phyloP scores from a whole-genome alignment of 1,284 basidiomycete genomes.

The Veloboletus limbatus region DNA sequence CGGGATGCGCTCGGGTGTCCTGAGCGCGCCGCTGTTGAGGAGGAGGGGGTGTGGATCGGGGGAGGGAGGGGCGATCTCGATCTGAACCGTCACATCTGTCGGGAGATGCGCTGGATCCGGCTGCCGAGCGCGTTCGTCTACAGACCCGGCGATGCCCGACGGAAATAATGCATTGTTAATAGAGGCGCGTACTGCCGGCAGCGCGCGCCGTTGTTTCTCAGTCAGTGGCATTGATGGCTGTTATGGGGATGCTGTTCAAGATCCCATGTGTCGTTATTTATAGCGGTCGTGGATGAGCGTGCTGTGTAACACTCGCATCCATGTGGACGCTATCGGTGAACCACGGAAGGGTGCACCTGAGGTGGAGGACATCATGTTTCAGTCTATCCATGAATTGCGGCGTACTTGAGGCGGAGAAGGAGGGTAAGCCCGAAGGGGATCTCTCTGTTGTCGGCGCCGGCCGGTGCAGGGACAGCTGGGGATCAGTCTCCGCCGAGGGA shows the following conservation, averaged over 20 bases:
- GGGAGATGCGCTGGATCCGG: conserved; percentile 13
- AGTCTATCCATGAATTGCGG: no score
- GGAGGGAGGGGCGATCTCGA: conserved; percentile 25
- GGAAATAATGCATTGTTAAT: background rate
- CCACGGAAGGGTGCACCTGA: no score
- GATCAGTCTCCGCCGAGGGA: no score
- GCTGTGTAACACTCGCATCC: no score
- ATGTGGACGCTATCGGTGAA: no score
- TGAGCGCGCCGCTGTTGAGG: conserved; percentile 11
- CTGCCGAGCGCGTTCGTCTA: conserved; percentile 20
- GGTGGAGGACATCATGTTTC: no score
- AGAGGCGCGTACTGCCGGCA: conserved; percentile 5
- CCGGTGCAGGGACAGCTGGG: no score
- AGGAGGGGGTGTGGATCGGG: conserved; percentile 7
- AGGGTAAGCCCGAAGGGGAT: no score
- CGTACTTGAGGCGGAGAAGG: no score
- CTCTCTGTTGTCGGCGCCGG: no score
- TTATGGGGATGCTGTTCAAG: background rate
- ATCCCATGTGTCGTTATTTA: background rate
- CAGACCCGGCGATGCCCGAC: conserved; percentile 6
- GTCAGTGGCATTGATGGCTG: conserved; percentile 19
- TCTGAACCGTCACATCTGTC: conserved; percentile 8
- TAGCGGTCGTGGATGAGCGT: background rate
- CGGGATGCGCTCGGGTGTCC: conserved; percentile 21
- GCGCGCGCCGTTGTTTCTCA: conserved; percentile 12